Evolutionary conservation across 257 asterid genomes (phyloP).

Genomic region (Echium plantagineum): DNA sequence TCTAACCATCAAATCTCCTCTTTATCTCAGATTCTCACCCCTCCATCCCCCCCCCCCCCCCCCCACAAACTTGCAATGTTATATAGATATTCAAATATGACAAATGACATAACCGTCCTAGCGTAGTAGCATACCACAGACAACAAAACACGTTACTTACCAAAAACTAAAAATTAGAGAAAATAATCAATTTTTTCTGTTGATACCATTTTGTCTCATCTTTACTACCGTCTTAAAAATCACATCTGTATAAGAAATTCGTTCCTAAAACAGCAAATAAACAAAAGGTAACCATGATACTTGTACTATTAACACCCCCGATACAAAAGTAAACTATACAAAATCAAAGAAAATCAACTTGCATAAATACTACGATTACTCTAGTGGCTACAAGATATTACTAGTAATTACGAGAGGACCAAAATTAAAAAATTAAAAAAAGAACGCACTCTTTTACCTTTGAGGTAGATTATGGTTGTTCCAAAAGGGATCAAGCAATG

Average conservation of each 20-base stretch:
- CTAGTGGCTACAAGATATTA: too few species aligned
- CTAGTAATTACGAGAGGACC: too few species aligned
- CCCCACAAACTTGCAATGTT: neutral
- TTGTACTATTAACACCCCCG: neutral
- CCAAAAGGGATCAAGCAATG: neutral
- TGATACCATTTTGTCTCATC: neutral
- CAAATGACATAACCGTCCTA: neutral
- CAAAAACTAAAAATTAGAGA: neutral
- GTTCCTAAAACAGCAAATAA: neutral
- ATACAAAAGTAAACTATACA: too few species aligned
- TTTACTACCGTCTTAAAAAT: neutral
- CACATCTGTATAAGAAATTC: neutral
- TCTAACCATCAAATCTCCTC: too few species aligned
- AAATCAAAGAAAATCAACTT: too few species aligned
- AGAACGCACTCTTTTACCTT: neutral
- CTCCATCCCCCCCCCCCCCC: too few species aligned
- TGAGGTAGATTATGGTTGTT: neutral
- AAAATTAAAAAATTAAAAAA: neutral
- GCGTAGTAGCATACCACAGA: neutral
- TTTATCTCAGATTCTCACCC: too few species aligned
- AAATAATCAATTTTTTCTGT: neutral
- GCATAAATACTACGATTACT: too few species aligned
- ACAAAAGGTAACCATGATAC: neutral
- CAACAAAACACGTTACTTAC: too few species aligned
- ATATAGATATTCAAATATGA: neutral